phyloP scores from a whole-genome alignment of 306 rosid genomes.

The Phaseolus lunatus region DNA sequence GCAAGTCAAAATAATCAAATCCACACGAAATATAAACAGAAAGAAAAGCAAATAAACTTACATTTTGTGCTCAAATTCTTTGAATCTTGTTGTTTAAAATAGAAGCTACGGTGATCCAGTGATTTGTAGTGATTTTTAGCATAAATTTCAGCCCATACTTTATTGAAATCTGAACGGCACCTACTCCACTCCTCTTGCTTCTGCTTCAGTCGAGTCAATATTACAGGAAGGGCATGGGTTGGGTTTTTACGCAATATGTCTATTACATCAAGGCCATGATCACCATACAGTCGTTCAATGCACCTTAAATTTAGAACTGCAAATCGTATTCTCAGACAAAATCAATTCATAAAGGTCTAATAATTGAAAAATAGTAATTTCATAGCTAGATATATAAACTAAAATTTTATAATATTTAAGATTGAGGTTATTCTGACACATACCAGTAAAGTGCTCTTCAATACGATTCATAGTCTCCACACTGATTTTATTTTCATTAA shows the following conservation, averaged over 20 bases:
- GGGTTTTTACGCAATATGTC: slow-evolving; percentile 94
- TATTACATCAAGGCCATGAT: slow-evolving; percentile 95
- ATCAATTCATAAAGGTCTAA: slow-evolving; percentile 29
- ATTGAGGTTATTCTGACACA: slow-evolving; percentile 45
- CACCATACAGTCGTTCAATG: slow-evolving; percentile 97
- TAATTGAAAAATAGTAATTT: slow-evolving; percentile 11
- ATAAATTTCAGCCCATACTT: slow-evolving; percentile 99
- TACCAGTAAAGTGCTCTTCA: slow-evolving; percentile 94
- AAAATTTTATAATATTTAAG: neutral
- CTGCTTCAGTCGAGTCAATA: slow-evolving; percentile 92
- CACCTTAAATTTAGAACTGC: slow-evolving; percentile 93
- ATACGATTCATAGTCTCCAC: slow-evolving; percentile 62
- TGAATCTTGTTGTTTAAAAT: slow-evolving; percentile 98
- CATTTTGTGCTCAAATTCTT: slow-evolving; percentile 96
- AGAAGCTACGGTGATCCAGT: slow-evolving; percentile 98
- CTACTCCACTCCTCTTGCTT: slow-evolving; percentile 98
- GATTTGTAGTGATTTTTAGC: slow-evolving; percentile 95
- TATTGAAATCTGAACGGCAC: slow-evolving; percentile 91
- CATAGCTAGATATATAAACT: neutral
- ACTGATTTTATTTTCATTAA: slow-evolving; percentile 66
- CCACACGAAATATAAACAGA: slow-evolving; percentile 25
- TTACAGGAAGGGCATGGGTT: slow-evolving; percentile 76
- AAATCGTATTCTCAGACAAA: slow-evolving; percentile 34
- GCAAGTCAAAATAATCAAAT: slow-evolving; percentile 30
- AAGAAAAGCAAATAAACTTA: slow-evolving; percentile 44